phyloP scores from a whole-genome alignment of 2,329 filamentous ascomycete genomes.

The Colletotrichum salicis region DNA sequence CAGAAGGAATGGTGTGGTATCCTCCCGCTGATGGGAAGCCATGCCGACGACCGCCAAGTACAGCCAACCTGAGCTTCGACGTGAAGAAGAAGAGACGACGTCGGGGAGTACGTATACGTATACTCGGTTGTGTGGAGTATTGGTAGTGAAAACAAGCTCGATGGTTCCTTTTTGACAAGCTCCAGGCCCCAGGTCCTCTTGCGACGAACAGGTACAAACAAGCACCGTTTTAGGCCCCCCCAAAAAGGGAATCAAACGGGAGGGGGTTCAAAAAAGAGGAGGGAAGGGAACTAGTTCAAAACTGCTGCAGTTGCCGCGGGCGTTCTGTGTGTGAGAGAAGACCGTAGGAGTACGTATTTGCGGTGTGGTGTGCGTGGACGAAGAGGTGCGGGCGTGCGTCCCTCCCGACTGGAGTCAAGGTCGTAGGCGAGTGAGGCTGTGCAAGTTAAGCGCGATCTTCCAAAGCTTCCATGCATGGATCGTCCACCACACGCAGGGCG shows the following conservation, averaged over 20 bases:
- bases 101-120: constrained; percentile 18
- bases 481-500: constrained; percentile 29
- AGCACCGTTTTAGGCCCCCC: constrained; percentile 12
- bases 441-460: constrained; percentile 36
- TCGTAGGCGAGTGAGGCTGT: constrained; percentile 37
- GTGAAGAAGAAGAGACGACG: neutral
- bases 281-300: constrained; percentile 18
- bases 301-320: neutral
- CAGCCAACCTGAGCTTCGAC: no score
- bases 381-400: constrained; percentile 1
- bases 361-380: constrained; percentile 5
- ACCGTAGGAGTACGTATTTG: constrained; percentile 2
- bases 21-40: constrained; percentile 66
- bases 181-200: constrained; percentile 24
- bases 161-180: constrained; percentile 27
- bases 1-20: constrained; percentile 82
- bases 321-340: neutral
- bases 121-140: constrained; percentile 12
- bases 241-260: neutral
- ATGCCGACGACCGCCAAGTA: neutral
- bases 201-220: constrained; percentile 34
- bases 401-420: constrained; percentile 33
- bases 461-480: constrained; percentile 36
- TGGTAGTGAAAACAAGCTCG: constrained; percentile 15
- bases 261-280: constrained; percentile 2